Conservation (phyloP, 352 stramenopile species). For the Phytopythium chamaehyphon region DNA sequence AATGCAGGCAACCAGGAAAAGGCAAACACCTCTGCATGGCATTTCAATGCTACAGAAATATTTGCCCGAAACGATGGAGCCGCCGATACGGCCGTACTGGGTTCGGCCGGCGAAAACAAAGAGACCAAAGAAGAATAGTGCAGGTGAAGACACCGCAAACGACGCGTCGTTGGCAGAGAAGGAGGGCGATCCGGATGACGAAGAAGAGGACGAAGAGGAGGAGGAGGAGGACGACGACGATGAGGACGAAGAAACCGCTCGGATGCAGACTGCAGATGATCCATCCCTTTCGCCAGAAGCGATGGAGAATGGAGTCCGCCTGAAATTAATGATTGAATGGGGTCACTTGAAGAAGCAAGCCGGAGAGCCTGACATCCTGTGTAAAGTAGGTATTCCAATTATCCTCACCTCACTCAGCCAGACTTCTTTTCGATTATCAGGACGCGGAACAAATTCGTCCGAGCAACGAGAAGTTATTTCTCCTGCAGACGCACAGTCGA, state of each 20-base stretch:
- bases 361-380: constrained; percentile 69
- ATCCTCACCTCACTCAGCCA: constrained; percentile 81
- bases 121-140: constrained; percentile 20
- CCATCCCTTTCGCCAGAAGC: constrained; percentile 75
- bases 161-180: constrained; percentile 7
- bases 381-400: constrained; percentile 79
- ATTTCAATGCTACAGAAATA: constrained; percentile 54
- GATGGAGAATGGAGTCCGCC: constrained; percentile 81
- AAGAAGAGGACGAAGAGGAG: constrained; percentile 35
- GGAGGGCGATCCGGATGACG: constrained; percentile 18
- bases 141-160: constrained; percentile 8
- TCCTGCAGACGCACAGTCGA: constrained; percentile 51
- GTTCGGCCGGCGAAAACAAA: constrained; percentile 36
- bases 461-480: constrained; percentile 54
- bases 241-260: constrained; percentile 35
- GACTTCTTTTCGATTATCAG: constrained; percentile 65
- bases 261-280: constrained; percentile 64
- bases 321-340: constrained; percentile 79
- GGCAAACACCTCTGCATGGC: constrained; percentile 42
- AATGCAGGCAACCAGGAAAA: constrained; percentile 60
- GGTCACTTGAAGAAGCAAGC: constrained; percentile 68
- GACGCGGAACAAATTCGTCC: constrained; percentile 52
- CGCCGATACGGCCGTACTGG: constrained; percentile 83
- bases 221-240: constrained; percentile 61
- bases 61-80: constrained; percentile 58